Percentiles rank a stretch among this genome's conserved stretches.
These are phyloP conservation scores for Tricholomella constricta DNA, from an alignment of 768 basidiomycete species.

Conservation along the genomic window DNA sequence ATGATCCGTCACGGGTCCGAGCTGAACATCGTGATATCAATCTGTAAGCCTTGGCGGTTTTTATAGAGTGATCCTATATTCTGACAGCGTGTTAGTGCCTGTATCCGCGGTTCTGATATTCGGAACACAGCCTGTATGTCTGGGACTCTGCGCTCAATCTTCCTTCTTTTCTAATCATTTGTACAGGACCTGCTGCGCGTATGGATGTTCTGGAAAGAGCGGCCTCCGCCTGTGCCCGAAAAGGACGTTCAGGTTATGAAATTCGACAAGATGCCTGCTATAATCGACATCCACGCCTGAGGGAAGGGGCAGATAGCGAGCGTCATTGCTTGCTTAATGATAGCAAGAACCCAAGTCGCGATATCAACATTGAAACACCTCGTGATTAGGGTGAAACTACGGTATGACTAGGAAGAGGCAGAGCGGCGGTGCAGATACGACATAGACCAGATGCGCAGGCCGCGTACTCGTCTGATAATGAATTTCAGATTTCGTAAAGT, in stretches of 20 bases:
- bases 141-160: neutral
- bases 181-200: conserved; percentile 9
- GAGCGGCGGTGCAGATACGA: neutral
- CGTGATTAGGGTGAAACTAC: neutral
- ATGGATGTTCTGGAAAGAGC: conserved; percentile 15
- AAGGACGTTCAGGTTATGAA: neutral
- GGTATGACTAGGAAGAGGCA: neutral
- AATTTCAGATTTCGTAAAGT: conserved; percentile 28
- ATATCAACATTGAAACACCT: too few species aligned
- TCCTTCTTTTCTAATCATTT: neutral
- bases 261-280: neutral
- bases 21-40: conserved; percentile 25
- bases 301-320: neutral
- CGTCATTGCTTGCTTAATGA: too few species aligned
- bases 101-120: conserved; percentile 25
- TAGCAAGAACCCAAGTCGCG: too few species aligned
- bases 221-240: neutral
- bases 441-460: neutral
- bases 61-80: neutral
- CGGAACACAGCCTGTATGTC: conserved; percentile 22
- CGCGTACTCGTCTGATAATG: conserved; percentile 5
- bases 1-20: conserved; percentile 17
- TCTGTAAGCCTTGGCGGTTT: conserved; percentile 7
- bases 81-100: conserved; percentile 16
- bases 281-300: conserved; percentile 5